Conservation (phyloP, 2,329 filamentous ascomycete genomes). For the Drechslerella coelobrocha region DNA sequence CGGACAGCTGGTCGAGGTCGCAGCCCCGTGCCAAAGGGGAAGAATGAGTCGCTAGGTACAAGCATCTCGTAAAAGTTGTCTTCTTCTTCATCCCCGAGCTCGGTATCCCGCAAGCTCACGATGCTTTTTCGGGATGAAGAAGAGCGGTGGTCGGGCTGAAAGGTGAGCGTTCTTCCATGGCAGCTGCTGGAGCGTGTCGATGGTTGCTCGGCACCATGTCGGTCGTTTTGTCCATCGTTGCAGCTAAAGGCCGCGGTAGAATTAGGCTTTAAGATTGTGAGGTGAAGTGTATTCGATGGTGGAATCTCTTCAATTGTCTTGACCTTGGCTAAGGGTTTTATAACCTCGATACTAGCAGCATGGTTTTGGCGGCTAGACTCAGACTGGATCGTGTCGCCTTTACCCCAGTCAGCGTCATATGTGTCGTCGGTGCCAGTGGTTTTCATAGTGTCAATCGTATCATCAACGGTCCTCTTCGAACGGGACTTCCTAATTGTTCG, state of each 20-base stretch:
- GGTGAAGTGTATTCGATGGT: slow-evolving; percentile 1
- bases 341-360: slow-evolving; percentile 4
- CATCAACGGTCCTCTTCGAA: slow-evolving; percentile 21
- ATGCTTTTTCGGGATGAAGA: slow-evolving; percentile 29
- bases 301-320: slow-evolving; percentile 14
- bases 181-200: slow-evolving; percentile 17
- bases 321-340: slow-evolving; percentile 10
- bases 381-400: slow-evolving; percentile 38
- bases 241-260: slow-evolving; percentile 4
- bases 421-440: slow-evolving; percentile 26
- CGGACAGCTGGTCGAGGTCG: slow-evolving; percentile 27
- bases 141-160: slow-evolving; percentile 4
- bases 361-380: slow-evolving; percentile 11
- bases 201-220: too few species aligned
- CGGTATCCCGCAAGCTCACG: slow-evolving; percentile 29
- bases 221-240: slow-evolving; percentile 10
- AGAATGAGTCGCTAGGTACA: slow-evolving; percentile 44
- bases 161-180: slow-evolving; percentile 8
- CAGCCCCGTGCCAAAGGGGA: slow-evolving; percentile 36
- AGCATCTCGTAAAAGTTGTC: slow-evolving; percentile 50
- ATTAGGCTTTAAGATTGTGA: slow-evolving; percentile 5
- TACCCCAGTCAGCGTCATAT: slow-evolving; percentile 38
- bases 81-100: slow-evolving; percentile 32
- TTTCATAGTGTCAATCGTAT: slow-evolving; percentile 30
- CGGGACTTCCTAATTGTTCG: slow-evolving; percentile 24